A percentile compares a stretch with the other conserved stretches of the same genome.
Conservation (phyloP, 352 stramenopile species). For the Phytophthora uliginosa region DNA sequence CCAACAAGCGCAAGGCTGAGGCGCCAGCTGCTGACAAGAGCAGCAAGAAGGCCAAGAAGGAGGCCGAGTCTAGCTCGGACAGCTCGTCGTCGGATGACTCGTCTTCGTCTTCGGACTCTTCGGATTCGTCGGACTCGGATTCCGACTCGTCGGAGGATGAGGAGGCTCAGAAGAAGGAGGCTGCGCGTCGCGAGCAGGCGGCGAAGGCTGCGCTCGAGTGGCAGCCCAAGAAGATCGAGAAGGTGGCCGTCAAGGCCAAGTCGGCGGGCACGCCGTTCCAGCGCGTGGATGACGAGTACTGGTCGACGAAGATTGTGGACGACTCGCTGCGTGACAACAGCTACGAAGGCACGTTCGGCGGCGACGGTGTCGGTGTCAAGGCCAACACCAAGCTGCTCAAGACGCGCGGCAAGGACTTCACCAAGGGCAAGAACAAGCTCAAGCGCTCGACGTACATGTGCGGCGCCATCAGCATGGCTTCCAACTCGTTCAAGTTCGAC, state of each 20-base stretch:
- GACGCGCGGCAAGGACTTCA: conserved; percentile 99
- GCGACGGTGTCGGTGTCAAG: conserved; percentile 96
- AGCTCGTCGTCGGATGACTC: conserved; percentile 61
- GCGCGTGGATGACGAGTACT: conserved; percentile 98
- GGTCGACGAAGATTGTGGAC: conserved; percentile 92
- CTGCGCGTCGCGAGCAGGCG: conserved; percentile 74
- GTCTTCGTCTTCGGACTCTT: conserved; percentile 39
- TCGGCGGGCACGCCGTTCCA: conserved; percentile 97
- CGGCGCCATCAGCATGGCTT: conserved; percentile 94
- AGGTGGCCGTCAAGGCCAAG: conserved; percentile 67
- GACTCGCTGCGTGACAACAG: conserved; percentile 98
- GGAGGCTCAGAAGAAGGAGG: conserved; percentile 80
- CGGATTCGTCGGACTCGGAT: conserved; percentile 52
- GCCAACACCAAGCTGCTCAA: conserved; percentile 98
- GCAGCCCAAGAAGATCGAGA: conserved; percentile 93
- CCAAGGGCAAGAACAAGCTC: conserved; percentile 99
- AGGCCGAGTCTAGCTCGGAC: conserved; percentile 48
- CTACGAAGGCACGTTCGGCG: conserved; percentile 98
- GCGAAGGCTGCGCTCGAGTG: conserved; percentile 92
- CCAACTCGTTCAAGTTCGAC: conserved; percentile 96
- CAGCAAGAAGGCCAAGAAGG: conserved; percentile 51
- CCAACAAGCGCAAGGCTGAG: conserved; percentile 72
- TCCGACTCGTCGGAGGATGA: conserved; percentile 75
- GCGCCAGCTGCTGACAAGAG: conserved; percentile 35
- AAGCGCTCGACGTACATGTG: conserved; percentile 98